Percentiles rank a stretch among this genome's conserved stretches.
These are phyloP conservation scores for Paraphaeosphaeria minitans DNA, from an alignment of 2,329 filamentous ascomycete species.

Conservation along the genomic window DNA sequence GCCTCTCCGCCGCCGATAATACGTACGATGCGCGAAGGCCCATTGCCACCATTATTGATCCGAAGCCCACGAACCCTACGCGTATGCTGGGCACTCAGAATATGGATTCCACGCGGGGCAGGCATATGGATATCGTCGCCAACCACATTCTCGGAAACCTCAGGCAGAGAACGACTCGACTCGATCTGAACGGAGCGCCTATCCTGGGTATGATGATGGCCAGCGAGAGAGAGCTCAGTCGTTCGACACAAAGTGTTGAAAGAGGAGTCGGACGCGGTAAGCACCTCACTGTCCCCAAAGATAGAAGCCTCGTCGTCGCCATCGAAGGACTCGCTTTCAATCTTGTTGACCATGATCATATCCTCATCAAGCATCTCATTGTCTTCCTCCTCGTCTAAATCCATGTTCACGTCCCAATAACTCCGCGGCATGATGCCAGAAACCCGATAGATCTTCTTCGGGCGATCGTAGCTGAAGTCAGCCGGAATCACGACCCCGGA, in stretches of 20 bases:
- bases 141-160: background rate
- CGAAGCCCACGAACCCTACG: background rate
- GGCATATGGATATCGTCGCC: background rate
- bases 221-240: background rate
- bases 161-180: background rate
- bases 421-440: background rate
- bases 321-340: background rate
- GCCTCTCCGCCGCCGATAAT: background rate
- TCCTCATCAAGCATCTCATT: background rate
- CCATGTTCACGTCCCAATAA: too few species aligned
- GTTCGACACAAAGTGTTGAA: background rate
- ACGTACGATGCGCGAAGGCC: background rate
- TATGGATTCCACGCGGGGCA: background rate
- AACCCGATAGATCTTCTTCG: background rate
- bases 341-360: too few species aligned
- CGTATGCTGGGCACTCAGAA: background rate
- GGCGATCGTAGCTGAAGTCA: slow-evolving; percentile 1
- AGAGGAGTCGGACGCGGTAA: background rate
- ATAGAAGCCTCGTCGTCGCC: background rate
- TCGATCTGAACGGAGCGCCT: background rate
- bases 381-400: background rate
- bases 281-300: background rate
- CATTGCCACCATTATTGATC: background rate
- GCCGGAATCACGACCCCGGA: background rate
- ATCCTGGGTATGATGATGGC: background rate